Evolutionary conservation across 805 yeast genomes (phyloP).

Genomic region (Yueomyces sinensis): DNA sequence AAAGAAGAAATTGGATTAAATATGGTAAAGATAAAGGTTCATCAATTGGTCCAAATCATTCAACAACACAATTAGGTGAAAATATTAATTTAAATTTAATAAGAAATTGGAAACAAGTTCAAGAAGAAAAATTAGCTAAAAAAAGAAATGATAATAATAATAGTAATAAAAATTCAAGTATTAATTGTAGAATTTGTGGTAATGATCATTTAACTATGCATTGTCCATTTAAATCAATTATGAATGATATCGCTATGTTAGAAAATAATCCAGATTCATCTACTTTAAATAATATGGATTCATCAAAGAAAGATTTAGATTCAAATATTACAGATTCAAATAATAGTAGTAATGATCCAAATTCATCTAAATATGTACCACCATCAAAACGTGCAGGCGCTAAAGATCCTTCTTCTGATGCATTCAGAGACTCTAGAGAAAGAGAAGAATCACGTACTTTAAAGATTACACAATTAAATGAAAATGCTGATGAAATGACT

Average conservation of each 20-base stretch:
- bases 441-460: slow-evolving; percentile 81
- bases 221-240: slow-evolving; percentile 91
- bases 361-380: slow-evolving; percentile 41
- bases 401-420: slow-evolving; percentile 29
- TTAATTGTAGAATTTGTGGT: slow-evolving; percentile 81
- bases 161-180: slow-evolving; percentile 26
- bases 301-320: too few species aligned
- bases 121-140: slow-evolving; percentile 49
- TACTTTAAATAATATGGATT: slow-evolving; percentile 22
- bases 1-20: slow-evolving; percentile 75
- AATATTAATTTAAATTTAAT: slow-evolving; percentile 64
- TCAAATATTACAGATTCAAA: slow-evolving; percentile 18
- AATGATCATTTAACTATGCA: slow-evolving; percentile 87
- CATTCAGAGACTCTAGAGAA: slow-evolving; percentile 34
- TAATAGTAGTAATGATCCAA: slow-evolving; percentile 21
- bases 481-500: slow-evolving; percentile 69
- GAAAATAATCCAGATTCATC: slow-evolving; percentile 19
- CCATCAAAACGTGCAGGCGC: slow-evolving; percentile 37
- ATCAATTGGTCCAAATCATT: slow-evolving; percentile 75
- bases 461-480: slow-evolving; percentile 84
- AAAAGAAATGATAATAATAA: slow-evolving; percentile 30
- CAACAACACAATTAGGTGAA: slow-evolving; percentile 84
- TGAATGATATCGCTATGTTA: slow-evolving; percentile 38
- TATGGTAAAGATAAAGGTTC: slow-evolving; percentile 69
- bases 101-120: slow-evolving; percentile 64